Base-by-base conservation (phyloP, 352 stramenopile species). In the Globisporangium takayamanum region DNA sequence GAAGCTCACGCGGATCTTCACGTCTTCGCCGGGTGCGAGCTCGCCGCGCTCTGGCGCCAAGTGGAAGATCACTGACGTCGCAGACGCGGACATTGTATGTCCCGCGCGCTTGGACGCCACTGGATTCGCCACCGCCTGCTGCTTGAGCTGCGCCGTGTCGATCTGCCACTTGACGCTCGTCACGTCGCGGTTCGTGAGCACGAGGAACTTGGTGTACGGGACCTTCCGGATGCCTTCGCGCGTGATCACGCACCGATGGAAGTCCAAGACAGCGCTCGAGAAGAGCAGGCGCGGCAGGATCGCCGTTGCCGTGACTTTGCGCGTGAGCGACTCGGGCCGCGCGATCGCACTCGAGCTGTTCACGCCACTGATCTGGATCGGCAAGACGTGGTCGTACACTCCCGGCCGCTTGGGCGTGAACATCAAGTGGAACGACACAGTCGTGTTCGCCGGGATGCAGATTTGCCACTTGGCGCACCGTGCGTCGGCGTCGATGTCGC, bases 1-100 rank as follows among this genome's bases (percentile, higher is more conserved):
- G 48, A 98, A 98, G 33, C 84, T 96, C 47, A 96, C 74, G 11
- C 84, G 83, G 7, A 98, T 67, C 39, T 76, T 84, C 16, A 83
- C 70, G 10, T 87, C 74, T 61, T 97, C 91, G 0, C 78, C 78
- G 11, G 80, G 73, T 12, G 79, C 84, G 7, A 98, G 69, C 36
- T 96, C 81, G 0, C 88, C 91, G 46, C 62, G 68, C 18, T 89
- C 82, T 0, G 90, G 89, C 11, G 86, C 80, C 6, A 97, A 63
- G 56, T 88, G 83, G 50, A 97, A 97, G 12, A 93, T 80, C 18
- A 78, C 57, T 1, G 60, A 58, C 18, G 41, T 46, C 10, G 76
- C 64, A 1, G 69, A 70, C 1, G 75, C 68, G 14, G 65, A 81
- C 26, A 41, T 74, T 7, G 56, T 69, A 3, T 65, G 67, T 0